Percentiles rank a stretch among this genome's conserved stretches.
Evolutionary conservation across 2,329 filamentous ascomycete genomes (phyloP).

Genomic region (Colletotrichum lindemuthianum): DNA sequence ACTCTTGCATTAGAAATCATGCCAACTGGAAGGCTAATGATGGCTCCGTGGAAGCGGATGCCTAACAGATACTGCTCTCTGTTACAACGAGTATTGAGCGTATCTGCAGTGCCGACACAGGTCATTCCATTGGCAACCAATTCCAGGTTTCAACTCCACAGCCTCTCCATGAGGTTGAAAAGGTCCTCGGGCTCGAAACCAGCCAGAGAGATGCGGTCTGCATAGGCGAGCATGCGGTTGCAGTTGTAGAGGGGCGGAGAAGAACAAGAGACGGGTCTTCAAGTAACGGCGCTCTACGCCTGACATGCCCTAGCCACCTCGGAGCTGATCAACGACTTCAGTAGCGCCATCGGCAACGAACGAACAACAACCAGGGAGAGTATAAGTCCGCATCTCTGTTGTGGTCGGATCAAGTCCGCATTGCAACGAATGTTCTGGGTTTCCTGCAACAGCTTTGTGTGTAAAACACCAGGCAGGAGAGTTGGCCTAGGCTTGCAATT

Average conservation of each 20-base stretch:
- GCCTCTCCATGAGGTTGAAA: constrained; percentile 44
- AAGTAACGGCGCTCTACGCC: too few relatives aligned
- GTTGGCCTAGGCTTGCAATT: too few relatives aligned
- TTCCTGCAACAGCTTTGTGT: too few relatives aligned
- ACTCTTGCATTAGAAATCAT: constrained; percentile 36
- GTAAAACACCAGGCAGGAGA: too few relatives aligned
- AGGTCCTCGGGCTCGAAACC: constrained; percentile 70
- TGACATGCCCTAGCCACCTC: too few relatives aligned
- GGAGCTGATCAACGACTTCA: too few relatives aligned
- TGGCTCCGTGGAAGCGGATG: constrained; percentile 72
- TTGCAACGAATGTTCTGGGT: too few relatives aligned
- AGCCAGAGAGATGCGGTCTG: constrained; percentile 71
- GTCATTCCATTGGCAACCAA: background rate
- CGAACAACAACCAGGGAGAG: too few relatives aligned
- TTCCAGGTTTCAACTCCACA: background rate
- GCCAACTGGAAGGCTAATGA: constrained; percentile 65
- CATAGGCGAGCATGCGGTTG: constrained; percentile 59
- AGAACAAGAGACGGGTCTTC: too few relatives aligned
- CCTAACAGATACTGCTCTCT: constrained; percentile 41
- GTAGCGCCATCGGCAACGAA: too few relatives aligned
- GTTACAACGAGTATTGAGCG: background rate
- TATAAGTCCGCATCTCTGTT: too few relatives aligned
- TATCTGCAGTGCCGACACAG: background rate
- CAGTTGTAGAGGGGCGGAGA: constrained; percentile 74
- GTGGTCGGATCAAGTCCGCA: too few relatives aligned